Evolutionary conservation across 2,329 filamentous ascomycete genomes (phyloP), one percentile per base, ranked within the genome.

Genomic region (Fusarium devonianum): DNA sequence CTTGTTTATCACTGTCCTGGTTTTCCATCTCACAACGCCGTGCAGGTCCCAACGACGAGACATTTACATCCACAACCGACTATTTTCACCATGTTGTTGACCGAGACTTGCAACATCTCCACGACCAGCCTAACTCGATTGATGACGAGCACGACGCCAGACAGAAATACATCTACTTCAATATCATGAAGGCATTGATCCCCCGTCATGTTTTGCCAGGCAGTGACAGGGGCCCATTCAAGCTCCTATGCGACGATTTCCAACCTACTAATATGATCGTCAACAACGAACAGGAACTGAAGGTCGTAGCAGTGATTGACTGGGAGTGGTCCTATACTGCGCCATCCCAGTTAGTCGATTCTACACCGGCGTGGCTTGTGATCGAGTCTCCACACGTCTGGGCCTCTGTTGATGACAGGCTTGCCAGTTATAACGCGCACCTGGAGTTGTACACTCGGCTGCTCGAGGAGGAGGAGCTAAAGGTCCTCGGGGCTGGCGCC

Each of bases 271-370:
- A 46, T 11, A 38, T 46, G 26, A 46, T 46, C 14, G 25, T 46
- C 26, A 39, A 46, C 19, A 39, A 39, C 35, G 19, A 50, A 34
- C 9, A 44, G 16, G 47, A 50, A 29, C 22, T 50, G 12, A 45
- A 39, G 19, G 33, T 44, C 17, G 17, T 45, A 4, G 47, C 23
- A 14, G 47, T 50, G 9, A 34, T 50, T 32, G 40, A 50, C 22
- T 45, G 25, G 40, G 47, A 50, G 29, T 49, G 45, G 45, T 49
- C 45, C 3, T 49, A 41, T 37, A 34, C 32, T 30, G 38, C 28
- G 17, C 45, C 45, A 14, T 25, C 32, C 22, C 45, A 49, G 32
- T 23, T 49, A 17, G 40, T 44, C 32, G n/a, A 35, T 13, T 44
- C 40, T 13, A 29, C 32, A 6, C 40, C 40, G 21, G 19, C 21